Percentiles rank a stretch among this genome's conserved stretches.
phyloP scores from a whole-genome alignment of 371 early-diverging fungal genomes.

The Dichotomocladium elegans region DNA sequence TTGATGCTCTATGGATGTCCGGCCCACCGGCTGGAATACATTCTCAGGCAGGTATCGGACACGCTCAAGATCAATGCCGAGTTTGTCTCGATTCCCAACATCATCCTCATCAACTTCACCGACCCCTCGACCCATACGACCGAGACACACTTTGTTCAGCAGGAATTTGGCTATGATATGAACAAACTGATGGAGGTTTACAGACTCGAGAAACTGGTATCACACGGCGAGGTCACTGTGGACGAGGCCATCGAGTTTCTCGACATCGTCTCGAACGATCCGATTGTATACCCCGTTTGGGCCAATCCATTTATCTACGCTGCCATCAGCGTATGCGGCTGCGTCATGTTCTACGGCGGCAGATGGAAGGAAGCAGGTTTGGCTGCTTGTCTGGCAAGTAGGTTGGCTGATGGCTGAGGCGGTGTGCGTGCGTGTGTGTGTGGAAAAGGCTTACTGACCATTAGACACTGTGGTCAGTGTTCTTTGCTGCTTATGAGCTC shows the following conservation, averaged over 20 bases:
- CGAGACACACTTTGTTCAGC: slow-evolving; percentile 71
- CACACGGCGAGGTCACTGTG: slow-evolving; percentile 49
- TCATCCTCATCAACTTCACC: slow-evolving; percentile 70
- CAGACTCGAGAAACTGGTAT: slow-evolving; percentile 46
- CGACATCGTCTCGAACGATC: slow-evolving; percentile 36
- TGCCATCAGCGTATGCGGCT: slow-evolving; percentile 45
- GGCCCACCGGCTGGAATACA: slow-evolving; percentile 56
- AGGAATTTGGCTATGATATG: slow-evolving; percentile 62
- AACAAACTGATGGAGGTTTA: slow-evolving; percentile 57
- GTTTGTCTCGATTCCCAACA: slow-evolving; percentile 65
- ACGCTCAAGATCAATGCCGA: slow-evolving; percentile 67
- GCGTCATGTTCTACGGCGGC: slow-evolving; percentile 45
- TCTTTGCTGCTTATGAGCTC: slow-evolving; percentile 39
- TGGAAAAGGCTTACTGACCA: neutral
- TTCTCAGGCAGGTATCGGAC: slow-evolving; percentile 42
- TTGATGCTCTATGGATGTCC: slow-evolving; percentile 60
- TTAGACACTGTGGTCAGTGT: slow-evolving; percentile 13
- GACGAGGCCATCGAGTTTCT: slow-evolving; percentile 53
- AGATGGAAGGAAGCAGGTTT: slow-evolving; percentile 39
- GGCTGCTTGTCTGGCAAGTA: slow-evolving; percentile 44
- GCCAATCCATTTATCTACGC: slow-evolving; percentile 48
- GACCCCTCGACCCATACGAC: slow-evolving; percentile 72
- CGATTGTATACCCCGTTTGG: slow-evolving; percentile 48
- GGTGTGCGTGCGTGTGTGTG: no score
- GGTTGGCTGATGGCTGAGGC: no score